A percentile compares a stretch with the other conserved stretches of the same genome.
Conservation (phyloP, 148 eudicot species). For the Vaccinium myrtillus region DNA sequence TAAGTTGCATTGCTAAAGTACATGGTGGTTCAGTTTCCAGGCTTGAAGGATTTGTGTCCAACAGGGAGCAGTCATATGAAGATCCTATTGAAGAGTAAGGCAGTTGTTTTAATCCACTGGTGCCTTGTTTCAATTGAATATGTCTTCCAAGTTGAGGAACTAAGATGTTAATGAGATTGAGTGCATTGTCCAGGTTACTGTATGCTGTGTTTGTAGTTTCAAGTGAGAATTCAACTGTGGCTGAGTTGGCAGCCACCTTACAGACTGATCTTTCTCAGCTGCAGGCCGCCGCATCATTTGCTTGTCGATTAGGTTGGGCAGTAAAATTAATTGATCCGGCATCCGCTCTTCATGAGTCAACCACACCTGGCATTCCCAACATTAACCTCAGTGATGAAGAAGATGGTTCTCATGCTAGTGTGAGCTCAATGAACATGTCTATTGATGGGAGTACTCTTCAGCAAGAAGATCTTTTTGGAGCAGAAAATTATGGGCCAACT, state of each 20-base stretch:
- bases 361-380: constrained; percentile 39
- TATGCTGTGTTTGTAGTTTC: constrained; percentile 99
- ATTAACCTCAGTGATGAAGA: constrained; percentile 68
- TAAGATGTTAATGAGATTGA: constrained; percentile 14
- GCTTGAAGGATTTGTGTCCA: constrained; percentile 99
- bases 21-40: constrained; percentile 76
- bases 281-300: constrained; percentile 79
- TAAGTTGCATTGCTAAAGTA: constrained; percentile 32
- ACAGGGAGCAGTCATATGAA: constrained; percentile 96
- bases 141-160: constrained; percentile 14
- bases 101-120: constrained; percentile 15
- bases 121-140: constrained; percentile 18
- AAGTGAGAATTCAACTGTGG: constrained; percentile 94
- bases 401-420: constrained; percentile 53
- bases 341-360: constrained; percentile 76
- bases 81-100: constrained; percentile 99
- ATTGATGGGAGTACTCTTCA: constrained; percentile 48
- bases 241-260: constrained; percentile 84
- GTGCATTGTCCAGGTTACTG: constrained; percentile 62
- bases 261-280: constrained; percentile 64
- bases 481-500: constrained; percentile 50
- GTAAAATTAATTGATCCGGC: constrained; percentile 85
- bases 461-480: constrained; percentile 50
- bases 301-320: constrained; percentile 99
- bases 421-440: constrained; percentile 46